Evolutionary conservation across 2,329 filamentous ascomycete genomes (phyloP), one percentile per base, ranked within the genome.

Genomic region (Pseudocercospora ulei): DNA sequence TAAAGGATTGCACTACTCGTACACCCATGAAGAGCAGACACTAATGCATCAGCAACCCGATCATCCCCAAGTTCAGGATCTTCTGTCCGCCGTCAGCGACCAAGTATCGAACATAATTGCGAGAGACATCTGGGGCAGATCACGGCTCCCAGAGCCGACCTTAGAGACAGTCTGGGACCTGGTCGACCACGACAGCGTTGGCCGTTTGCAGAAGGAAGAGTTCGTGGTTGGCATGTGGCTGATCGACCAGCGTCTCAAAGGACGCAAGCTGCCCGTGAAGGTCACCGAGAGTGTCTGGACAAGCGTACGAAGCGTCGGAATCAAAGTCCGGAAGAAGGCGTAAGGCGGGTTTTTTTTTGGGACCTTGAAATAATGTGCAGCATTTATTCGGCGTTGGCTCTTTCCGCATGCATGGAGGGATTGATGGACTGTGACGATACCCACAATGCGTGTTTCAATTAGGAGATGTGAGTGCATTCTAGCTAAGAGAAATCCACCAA

Each of bases 141-240:
- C 77, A 39, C 67, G 83, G 18, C 63, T 90, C 41, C 76, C 80
- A 0, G 59, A 59, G 0, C 73, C 81, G 53, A 78, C 81, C 52
- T 67, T 90, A 20, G 76, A 76, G 27, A 78, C 83, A 61, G 77
- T 87, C 1, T 90, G 82, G 78, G 76, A 79, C 26, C 65, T 88
- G 11, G 82, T 88, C 5, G 80, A 82, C 54, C 63, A 69, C 1
- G 60, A 65, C 4, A 58, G 62, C 1, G 56, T 62, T 8, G 79
- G 79, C 1, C 65, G 71, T 49, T 62, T 90, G 38, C 66, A 64
- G 39, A 73, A 74, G 53, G 71, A 78, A 39, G 80, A 86, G 63
- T 90, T 90, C 58, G 80, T 90, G 0, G 82, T 88, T 1, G 83
- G 83, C 6, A 70, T 84, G 65, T 90, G 83, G 82, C 63, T 90